Evolutionary conservation across 768 basidiomycete species (phyloP).

Genomic region (Suillus luteus): DNA sequence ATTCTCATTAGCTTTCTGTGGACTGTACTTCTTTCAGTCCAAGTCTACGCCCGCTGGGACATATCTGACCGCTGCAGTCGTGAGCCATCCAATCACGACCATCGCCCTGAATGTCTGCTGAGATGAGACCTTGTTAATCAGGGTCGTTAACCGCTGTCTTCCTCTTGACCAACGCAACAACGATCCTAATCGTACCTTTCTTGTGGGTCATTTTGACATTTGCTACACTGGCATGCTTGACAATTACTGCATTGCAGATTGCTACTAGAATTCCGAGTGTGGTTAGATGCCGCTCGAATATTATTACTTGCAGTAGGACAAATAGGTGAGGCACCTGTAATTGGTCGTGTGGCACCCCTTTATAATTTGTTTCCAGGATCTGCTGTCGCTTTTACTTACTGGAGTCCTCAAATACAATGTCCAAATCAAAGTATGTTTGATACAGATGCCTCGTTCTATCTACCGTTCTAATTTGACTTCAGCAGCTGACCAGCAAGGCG

Average conservation of each 20-base stretch:
- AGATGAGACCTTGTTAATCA: slow-evolving; percentile 20
- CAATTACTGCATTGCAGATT: slow-evolving; percentile 34
- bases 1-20: slow-evolving; percentile 49
- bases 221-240: slow-evolving; percentile 6
- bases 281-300: slow-evolving; percentile 56
- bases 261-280: slow-evolving; percentile 48
- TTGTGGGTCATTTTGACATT: slow-evolving; percentile 38
- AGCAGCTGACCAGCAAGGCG: slow-evolving; percentile 43
- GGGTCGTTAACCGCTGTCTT: slow-evolving; percentile 49
- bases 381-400: slow-evolving; percentile 44
- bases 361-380: slow-evolving; percentile 33
- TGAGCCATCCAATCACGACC: slow-evolving; percentile 30
- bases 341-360: not conserved
- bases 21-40: slow-evolving; percentile 48
- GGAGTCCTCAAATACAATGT: slow-evolving; percentile 47
- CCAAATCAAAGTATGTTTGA: slow-evolving; percentile 41
- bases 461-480: not conserved
- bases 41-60: slow-evolving; percentile 49
- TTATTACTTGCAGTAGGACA: slow-evolving; percentile 47
- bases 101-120: not conserved
- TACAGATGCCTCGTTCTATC: not conserved
- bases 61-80: slow-evolving; percentile 46
- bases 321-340: slow-evolving; percentile 38
- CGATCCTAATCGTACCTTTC: slow-evolving; percentile 42
- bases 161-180: slow-evolving; percentile 42